A percentile compares a stretch with the other conserved stretches of the same genome.
Conservation (phyloP, 2,329 filamentous ascomycete species). For the Emydomyces testavorans region DNA sequence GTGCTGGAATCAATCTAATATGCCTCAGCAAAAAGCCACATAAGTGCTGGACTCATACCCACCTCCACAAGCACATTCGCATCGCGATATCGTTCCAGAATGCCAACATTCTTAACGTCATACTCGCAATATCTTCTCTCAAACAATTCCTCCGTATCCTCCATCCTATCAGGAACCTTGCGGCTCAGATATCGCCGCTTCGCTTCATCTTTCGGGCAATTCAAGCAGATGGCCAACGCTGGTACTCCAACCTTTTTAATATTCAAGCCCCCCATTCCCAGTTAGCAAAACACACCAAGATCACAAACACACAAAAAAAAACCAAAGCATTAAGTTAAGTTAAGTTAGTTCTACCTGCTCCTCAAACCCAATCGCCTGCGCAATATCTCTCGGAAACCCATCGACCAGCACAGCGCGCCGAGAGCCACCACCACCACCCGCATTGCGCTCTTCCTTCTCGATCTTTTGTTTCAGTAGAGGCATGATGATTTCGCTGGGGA, state of each 20-base stretch:
- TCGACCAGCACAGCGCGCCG: constrained; percentile 12
- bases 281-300: neutral
- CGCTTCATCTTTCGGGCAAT: constrained; percentile 16
- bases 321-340: neutral
- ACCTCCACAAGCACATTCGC: constrained; percentile 11
- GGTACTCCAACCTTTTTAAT: constrained; percentile 1
- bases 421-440: constrained; percentile 1
- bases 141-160: constrained; percentile 16
- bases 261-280: too few species aligned
- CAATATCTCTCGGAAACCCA: constrained; percentile 11
- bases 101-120: constrained; percentile 12
- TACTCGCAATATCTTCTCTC: constrained; percentile 16
- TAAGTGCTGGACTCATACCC: neutral
- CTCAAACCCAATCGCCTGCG: constrained; percentile 12
- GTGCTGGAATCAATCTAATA: constrained; percentile 10
- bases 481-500: constrained; percentile 10
- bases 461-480: constrained; percentile 9
- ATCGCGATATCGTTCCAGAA: constrained; percentile 11
- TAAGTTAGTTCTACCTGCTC: constrained; percentile 2
- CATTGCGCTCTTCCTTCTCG: constrained; percentile 7
- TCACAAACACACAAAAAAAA: neutral
- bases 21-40: neutral
- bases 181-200: constrained; percentile 13
- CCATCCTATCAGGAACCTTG: constrained; percentile 11
- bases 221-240: constrained; percentile 15